These are phyloP conservation scores for Syzygium aromaticum DNA, from an alignment of 345 rosid species.

Conservation along the genomic window DNA sequence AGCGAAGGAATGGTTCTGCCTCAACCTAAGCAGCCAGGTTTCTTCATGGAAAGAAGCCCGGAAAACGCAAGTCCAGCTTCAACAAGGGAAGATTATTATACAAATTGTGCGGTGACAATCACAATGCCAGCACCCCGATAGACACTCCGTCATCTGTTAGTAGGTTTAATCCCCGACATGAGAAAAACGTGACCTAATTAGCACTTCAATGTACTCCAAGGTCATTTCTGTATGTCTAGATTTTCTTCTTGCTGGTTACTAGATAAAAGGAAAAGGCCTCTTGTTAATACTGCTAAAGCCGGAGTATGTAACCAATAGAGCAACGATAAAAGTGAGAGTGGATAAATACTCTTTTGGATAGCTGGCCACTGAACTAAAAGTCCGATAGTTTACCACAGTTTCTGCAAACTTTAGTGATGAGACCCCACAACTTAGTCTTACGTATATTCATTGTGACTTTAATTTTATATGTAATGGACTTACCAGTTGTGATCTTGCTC, in stretches of 20 bases:
- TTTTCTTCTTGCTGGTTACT: neutral
- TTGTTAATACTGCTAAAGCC: neutral
- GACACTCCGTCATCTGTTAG: neutral
- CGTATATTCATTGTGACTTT: neutral
- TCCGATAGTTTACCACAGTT: neutral
- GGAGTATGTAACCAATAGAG: neutral
- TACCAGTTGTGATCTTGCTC: neutral
- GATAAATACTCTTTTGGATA: neutral
- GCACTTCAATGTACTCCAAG: neutral
- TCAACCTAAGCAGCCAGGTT: slow-evolving; percentile 20
- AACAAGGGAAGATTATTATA: neutral
- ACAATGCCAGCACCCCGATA: neutral
- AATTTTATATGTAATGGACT: neutral
- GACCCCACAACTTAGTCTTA: neutral
- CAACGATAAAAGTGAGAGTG: neutral
- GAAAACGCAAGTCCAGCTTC: neutral
- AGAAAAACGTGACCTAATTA: neutral
- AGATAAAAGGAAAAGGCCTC: neutral
- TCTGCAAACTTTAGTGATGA: neutral
- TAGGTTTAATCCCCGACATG: neutral
- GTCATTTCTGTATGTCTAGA: neutral
- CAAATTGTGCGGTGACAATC: slow-evolving; percentile 1
- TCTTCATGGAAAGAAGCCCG: slow-evolving; percentile 1
- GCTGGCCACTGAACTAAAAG: neutral
- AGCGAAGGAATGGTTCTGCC: slow-evolving; percentile 10